Base-by-base conservation (phyloP, 345 rosid genomes). In the Acer saccharum region DNA sequence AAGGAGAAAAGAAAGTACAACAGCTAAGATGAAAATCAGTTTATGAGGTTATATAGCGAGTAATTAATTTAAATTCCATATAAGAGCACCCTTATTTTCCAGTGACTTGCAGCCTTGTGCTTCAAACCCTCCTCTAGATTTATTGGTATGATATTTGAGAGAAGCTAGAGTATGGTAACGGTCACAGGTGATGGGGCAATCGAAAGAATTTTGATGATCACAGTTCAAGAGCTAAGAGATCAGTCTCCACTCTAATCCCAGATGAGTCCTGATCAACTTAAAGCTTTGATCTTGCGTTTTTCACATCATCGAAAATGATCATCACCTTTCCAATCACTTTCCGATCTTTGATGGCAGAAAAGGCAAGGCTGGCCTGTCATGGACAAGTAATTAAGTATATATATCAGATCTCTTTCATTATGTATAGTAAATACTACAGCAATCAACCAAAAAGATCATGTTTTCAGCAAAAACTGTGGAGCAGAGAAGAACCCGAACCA, bases 281-380 rank as follows among this genome's bases (percentile, higher is more conserved):
- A 17, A 96, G 92, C 87, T 88, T 96, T 16, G 98, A 88, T 71
- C 79, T 82, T 16, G 50, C n/a, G 58, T 81, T 29, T 73, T 74
- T 76, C 63, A 80, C 76, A 73, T 83, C 84, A 48, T 90, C 90
- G 4, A 89, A 82, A 60, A 77, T 81, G 75, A 96, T 79, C 93
- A 96, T 75, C 84, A 96, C 97, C 88, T 96, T 96, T 60, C 99
- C 99, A 0, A 94, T 86, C 66, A 86, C 99, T 84, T 91, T 92
- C 83, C 98, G 84, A 20, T 93, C 97, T 88, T 86, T 92, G 82
- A 96, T 88, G 43, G 87, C 91, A 29, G 92, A 85, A 1, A 96
- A 96, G 14, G 99, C 97, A 0, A 88, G 93, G 80, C 81, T 87
- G 80, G 98, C 94, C 99, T 96, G 94, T 52, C 75, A 84, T 77